Evolutionary conservation across 176 grass and related monocot genomes (phyloP).

Genomic region (Musa acuminata): DNA sequence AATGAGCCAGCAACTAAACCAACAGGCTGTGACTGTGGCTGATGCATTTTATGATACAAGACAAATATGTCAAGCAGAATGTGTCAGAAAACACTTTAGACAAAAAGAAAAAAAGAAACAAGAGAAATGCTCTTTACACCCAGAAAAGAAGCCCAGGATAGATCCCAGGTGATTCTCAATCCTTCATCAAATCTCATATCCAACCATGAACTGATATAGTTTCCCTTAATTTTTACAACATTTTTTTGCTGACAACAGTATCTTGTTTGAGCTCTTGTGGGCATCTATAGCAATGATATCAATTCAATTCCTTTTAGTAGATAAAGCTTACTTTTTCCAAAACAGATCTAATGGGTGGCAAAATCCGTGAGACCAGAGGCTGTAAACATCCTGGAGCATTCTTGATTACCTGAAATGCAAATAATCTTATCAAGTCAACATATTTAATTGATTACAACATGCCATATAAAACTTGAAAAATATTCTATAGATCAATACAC

Average conservation of each 20-base stretch:
- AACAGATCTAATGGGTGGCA: constrained; percentile 69
- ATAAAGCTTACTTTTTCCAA: constrained; percentile 53
- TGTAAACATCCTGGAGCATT: constrained; percentile 76
- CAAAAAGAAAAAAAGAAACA: neutral
- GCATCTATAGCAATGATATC: neutral
- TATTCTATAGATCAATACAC: no score
- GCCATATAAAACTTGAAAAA: neutral
- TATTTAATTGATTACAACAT: neutral
- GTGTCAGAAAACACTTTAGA: neutral
- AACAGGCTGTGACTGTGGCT: constrained; percentile 62
- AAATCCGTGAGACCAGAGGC: constrained; percentile 63
- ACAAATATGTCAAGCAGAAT: constrained; percentile 13
- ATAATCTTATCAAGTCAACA: constrained; percentile 31
- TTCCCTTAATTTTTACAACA: no score
- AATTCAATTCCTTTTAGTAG: constrained; percentile 10
- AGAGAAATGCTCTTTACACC: neutral
- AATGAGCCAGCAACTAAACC: constrained; percentile 79
- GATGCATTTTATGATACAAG: constrained; percentile 25
- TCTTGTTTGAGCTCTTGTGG: neutral
- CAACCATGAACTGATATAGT: no score
- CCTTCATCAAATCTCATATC: no score
- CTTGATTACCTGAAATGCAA: constrained; percentile 87
- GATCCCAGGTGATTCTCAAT: no score
- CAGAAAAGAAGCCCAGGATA: constrained; percentile 11
- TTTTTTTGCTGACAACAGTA: no score